Base-by-base conservation (phyloP, 176 grass and related monocot genomes). In the Pontederia crassipes region DNA sequence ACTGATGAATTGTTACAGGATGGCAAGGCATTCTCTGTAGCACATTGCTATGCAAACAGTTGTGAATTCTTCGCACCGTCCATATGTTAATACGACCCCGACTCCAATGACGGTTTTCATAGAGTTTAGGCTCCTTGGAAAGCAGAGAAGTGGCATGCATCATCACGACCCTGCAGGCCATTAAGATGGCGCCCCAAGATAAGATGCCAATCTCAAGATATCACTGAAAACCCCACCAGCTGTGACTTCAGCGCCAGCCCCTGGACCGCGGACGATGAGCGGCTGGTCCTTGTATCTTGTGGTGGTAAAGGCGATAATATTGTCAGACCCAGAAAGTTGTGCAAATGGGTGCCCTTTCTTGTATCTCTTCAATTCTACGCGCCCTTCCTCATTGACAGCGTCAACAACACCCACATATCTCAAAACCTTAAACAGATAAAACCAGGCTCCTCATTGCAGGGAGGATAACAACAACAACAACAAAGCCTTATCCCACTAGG, bases 141-240 rank as follows among this genome's bases (percentile, higher is more conserved):
- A 35, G 29, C n/a, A n/a, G 4, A 35, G 29, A 35, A 4, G 29
- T 35, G 29, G 29, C 4, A 35, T 35, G 29, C 29, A 35, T 35
- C 29, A 35, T 2, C n/a, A 35, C 4, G 29, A 35, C 29, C 29
- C 29, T 35, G 29, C 4, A 35, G 29, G 29, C 7, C 12, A 11
- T 55, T 91, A 97, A 0, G 83, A 91, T 10, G 92, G 84, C 16
- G 92, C 87, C 0, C 92, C 92, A 3, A 97, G 87, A 81, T 85
- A 97, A 57, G 92, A 97, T 7, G 87, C 87, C 51, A 97, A 64
- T 49, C 87, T 73, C 67, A 97, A 58, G 28, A 97, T 88, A 68
- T 97, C 92, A n/a, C 81, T 88, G 79, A 97, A 97, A 50, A 97
- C 73, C n/a, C 92, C 92, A 14, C 87, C 87, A 1, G 87, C 92